A percentile compares a stretch with the other conserved stretches of the same genome.
These are phyloP conservation scores for Pyrenophora graminea DNA, from an alignment of 2,329 filamentous ascomycete species.

Conservation along the genomic window DNA sequence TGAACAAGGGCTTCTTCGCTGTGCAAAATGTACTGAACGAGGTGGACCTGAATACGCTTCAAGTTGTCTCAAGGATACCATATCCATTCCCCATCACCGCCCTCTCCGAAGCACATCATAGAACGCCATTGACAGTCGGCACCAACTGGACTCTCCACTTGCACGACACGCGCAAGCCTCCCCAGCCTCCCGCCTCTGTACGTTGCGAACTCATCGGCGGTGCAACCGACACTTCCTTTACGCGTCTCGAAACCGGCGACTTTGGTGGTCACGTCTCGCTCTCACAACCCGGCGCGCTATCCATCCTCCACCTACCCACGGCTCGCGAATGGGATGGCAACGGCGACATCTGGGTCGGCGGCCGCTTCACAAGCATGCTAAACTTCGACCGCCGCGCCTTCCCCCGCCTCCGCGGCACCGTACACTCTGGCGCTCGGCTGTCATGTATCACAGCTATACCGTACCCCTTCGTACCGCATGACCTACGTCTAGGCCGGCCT, in stretches of 20 bases:
- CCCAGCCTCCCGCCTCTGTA: conserved; percentile 17
- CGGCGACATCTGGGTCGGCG: conserved; percentile 83
- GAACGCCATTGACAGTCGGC: conserved; percentile 78
- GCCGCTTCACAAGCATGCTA: conserved; percentile 84
- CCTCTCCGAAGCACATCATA: conserved; percentile 69
- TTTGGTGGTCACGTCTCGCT: conserved; percentile 67
- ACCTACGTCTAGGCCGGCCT: conserved; percentile 60
- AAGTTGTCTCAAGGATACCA: conserved; percentile 68
- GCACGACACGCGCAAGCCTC: conserved; percentile 69
- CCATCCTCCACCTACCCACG: conserved; percentile 75
- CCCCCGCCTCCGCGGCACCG: conserved; percentile 73
- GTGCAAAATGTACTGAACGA: conserved; percentile 78
- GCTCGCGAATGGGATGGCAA: conserved; percentile 63
- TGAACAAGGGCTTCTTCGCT: conserved; percentile 75
- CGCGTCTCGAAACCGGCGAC: conserved; percentile 57
- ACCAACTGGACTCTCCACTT: conserved; percentile 81
- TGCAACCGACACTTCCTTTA: conserved; percentile 30
- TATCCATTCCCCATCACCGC: conserved; percentile 86
- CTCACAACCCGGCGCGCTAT: conserved; percentile 79
- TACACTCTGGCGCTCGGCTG: conserved; percentile 81
- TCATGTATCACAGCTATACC: conserved; percentile 73
- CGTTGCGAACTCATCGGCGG: conserved; percentile 39
- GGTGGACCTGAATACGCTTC: conserved; percentile 76
- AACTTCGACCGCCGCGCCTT: conserved; percentile 89
- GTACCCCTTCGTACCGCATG: conserved; percentile 67